Conservation (phyloP, 257 asterid species). For the Primulina huaijiensis region DNA sequence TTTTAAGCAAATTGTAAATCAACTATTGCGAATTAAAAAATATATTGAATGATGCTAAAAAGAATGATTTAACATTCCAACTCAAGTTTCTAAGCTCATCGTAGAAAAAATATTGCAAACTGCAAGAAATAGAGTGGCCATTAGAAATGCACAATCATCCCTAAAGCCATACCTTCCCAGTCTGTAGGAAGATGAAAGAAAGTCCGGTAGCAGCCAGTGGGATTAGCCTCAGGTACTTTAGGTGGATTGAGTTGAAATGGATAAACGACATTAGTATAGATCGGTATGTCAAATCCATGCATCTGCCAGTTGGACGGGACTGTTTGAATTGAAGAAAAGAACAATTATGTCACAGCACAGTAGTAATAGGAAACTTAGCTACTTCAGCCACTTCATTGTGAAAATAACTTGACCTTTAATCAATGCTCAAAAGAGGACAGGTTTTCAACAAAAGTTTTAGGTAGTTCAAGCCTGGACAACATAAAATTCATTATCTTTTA, state of each 20-base stretch:
- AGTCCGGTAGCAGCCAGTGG: conserved; percentile 96
- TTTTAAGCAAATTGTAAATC: background rate
- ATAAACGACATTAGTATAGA: conserved; percentile 73
- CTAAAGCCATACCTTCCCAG: conserved; percentile 76
- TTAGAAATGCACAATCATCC: background rate
- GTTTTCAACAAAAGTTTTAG: no score
- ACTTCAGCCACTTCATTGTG: conserved; percentile 10
- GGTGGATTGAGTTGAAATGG: conserved; percentile 95
- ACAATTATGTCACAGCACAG: conserved; percentile 29
- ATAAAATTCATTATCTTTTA: no score
- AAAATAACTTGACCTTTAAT: background rate
- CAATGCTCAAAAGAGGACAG: background rate
- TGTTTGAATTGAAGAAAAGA: conserved; percentile 39
- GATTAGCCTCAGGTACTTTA: conserved; percentile 88
- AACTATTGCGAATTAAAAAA: background rate
- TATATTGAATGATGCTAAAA: background rate
- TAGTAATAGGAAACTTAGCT: conserved; percentile 15
- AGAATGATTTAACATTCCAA: background rate
- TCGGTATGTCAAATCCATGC: conserved; percentile 94
- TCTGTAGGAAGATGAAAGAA: conserved; percentile 75
- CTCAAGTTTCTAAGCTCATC: background rate
- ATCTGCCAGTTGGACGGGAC: conserved; percentile 99
- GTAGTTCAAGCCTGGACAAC: no score
- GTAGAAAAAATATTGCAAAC: conserved; percentile 1
- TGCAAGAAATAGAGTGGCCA: conserved; percentile 21